Conservation (phyloP, 75 land plant genomes). For the Pinus tabuliformis region DNA sequence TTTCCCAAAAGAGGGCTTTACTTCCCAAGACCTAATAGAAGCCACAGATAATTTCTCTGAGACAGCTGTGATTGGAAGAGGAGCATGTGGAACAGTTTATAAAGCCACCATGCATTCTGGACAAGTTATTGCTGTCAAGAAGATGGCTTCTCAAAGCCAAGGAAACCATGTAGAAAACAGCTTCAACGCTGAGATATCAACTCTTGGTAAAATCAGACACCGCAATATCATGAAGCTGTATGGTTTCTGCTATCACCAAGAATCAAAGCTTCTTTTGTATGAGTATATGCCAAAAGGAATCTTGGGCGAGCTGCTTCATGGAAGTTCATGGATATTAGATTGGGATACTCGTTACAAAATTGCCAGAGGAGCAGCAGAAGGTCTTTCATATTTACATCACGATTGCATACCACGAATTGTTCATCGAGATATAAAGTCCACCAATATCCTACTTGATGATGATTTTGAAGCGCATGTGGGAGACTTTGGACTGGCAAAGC, state of each 20-base stretch:
- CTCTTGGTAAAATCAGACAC: constrained; percentile 80
- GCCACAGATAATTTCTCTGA: constrained; percentile 84
- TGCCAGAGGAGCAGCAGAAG: constrained; percentile 92
- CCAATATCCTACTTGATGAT: constrained; percentile 68
- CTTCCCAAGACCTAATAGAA: constrained; percentile 57
- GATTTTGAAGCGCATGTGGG: constrained; percentile 86
- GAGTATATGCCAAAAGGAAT: constrained; percentile 81
- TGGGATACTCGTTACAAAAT: constrained; percentile 77
- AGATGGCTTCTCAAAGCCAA: constrained; percentile 54
- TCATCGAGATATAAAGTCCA: constrained; percentile 84
- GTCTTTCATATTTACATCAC: constrained; percentile 83
- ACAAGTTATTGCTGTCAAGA: constrained; percentile 71
- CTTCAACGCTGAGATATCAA: constrained; percentile 67
- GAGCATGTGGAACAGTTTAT: constrained; percentile 91
- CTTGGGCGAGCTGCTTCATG: constrained; percentile 72
- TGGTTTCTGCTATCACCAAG: constrained; percentile 68
- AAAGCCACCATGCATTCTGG: constrained; percentile 68
- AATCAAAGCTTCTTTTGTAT: constrained; percentile 73
- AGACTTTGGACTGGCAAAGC: constrained; percentile 86
- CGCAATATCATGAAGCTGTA: constrained; percentile 79
- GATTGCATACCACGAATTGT: constrained; percentile 77
- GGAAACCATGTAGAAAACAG: constrained; percentile 57
- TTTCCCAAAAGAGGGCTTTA: constrained; percentile 60
- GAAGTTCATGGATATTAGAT: constrained; percentile 41
- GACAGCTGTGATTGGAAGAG: constrained; percentile 62